Conservation (phyloP, 106 monocot genomes). For the Triglochin maritima region DNA sequence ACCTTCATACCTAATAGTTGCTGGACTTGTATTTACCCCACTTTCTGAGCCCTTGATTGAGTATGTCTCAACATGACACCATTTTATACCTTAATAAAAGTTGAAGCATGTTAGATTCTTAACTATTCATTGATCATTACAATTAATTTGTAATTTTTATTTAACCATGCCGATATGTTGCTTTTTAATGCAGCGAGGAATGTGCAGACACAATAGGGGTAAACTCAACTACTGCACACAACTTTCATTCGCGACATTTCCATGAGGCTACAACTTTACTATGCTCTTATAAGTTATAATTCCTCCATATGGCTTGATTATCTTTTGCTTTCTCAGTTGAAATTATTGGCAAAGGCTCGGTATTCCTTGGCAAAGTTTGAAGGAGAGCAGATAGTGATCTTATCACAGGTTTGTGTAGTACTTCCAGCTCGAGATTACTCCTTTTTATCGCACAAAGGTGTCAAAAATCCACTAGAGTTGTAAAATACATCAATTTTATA, state of each 20-base stretch:
- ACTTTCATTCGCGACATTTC: background rate
- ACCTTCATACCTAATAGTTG: conserved; percentile 92
- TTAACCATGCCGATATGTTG: no score
- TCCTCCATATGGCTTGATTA: background rate
- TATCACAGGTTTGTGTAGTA: conserved; percentile 68
- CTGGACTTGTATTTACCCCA: conserved; percentile 95
- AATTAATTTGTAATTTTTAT: background rate
- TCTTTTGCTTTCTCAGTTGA: conserved; percentile 39
- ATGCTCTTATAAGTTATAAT: background rate
- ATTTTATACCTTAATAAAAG: background rate
- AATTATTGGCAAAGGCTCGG: conserved; percentile 83
- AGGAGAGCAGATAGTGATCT: conserved; percentile 80
- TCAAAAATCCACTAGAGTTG: no score
- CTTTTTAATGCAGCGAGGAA: conserved; percentile 46
- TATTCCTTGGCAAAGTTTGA: conserved; percentile 85
- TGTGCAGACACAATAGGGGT: conserved; percentile 88
- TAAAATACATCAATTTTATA: no score
- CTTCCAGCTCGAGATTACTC: background rate
- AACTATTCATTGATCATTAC: background rate
- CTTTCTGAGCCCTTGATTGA: conserved; percentile 92
- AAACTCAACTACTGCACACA: conserved; percentile 12
- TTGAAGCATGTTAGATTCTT: no score
- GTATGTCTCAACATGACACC: conserved; percentile 32
- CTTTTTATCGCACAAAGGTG: background rate
- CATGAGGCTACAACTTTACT: background rate